Conservation (phyloP, 202 grass and related monocot genomes). For the Zoysia matrella region DNA sequence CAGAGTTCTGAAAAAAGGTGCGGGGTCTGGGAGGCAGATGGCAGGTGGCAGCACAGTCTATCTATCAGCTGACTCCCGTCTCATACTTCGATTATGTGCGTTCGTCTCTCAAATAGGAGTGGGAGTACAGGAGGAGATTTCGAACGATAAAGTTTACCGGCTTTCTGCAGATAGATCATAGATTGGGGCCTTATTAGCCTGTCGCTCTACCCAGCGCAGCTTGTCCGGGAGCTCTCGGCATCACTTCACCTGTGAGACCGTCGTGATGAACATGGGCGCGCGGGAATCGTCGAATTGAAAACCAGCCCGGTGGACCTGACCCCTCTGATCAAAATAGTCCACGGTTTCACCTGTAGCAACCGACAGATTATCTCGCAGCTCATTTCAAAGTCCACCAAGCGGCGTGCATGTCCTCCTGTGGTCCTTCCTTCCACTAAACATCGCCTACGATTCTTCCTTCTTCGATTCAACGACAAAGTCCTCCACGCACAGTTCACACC, state of each 20-base stretch:
- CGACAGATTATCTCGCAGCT: neutral
- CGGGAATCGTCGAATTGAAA: neutral
- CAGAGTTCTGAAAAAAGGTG: slow-evolving; percentile 2
- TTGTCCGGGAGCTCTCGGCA: slow-evolving; percentile 21
- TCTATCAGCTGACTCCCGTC: neutral
- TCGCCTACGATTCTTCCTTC: neutral
- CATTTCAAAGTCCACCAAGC: slow-evolving; percentile 23
- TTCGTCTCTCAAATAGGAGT: neutral
- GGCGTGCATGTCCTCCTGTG: neutral
- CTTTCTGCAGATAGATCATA: slow-evolving; percentile 38
- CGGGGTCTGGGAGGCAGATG: neutral
- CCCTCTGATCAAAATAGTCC: neutral
- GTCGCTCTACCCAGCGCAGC: neutral
- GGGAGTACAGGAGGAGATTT: no score
- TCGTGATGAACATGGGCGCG: neutral
- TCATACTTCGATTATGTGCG: neutral
- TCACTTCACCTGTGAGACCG: neutral
- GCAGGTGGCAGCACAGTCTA: neutral
- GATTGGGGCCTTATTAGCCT: slow-evolving; percentile 19
- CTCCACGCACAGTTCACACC: slow-evolving; percentile 17
- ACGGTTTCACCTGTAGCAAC: slow-evolving; percentile 14
- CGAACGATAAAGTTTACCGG: neutral
- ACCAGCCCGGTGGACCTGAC: neutral
- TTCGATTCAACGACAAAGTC: neutral
- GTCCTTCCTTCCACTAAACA: neutral